Percentiles rank a stretch among this genome's conserved stretches.
phyloP scores from a whole-genome alignment of 805 yeast species.

The Komagataella pseudopastoris region DNA sequence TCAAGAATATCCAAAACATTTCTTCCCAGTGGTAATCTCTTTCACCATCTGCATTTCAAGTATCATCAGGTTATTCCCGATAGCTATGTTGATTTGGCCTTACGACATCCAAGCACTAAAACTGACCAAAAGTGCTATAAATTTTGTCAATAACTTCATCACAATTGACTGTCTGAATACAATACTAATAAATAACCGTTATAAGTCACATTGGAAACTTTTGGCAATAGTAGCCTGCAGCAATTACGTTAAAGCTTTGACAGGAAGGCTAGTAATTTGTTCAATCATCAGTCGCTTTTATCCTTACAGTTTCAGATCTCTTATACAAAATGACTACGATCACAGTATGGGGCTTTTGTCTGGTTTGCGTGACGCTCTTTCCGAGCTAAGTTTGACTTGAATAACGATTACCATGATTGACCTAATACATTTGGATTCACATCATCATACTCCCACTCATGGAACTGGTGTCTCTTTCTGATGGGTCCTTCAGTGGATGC shows the following conservation, averaged over 20 bases:
- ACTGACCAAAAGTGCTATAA: slow-evolving; percentile 18
- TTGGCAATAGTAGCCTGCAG: slow-evolving; percentile 11
- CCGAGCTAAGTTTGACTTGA: not conserved
- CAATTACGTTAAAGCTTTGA: slow-evolving; percentile 10
- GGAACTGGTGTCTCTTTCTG: slow-evolving; percentile 13
- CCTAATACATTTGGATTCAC: not conserved
- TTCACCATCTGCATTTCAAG: slow-evolving; percentile 65
- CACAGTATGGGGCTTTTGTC: not conserved
- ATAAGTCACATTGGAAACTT: slow-evolving; percentile 16
- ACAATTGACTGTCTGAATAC: slow-evolving; percentile 19
- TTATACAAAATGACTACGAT: not conserved
- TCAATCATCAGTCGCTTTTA: not conserved
- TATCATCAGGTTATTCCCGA: slow-evolving; percentile 74
- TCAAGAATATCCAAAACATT: slow-evolving; percentile 15
- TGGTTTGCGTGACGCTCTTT: not conserved
- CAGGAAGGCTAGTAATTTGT: slow-evolving; percentile 9
- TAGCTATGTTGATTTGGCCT: slow-evolving; percentile 93
- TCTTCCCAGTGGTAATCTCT: slow-evolving; percentile 30
- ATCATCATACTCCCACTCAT: slow-evolving; percentile 9
- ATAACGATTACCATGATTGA: not conserved
- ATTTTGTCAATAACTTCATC: slow-evolving; percentile 16
- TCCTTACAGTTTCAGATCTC: not conserved
- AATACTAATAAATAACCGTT: slow-evolving; percentile 12
- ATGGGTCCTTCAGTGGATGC: slow-evolving; percentile 25
- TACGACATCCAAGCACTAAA: slow-evolving; percentile 63